Conservation (phyloP, 2,329 filamentous ascomycete species). For the Byssothecium circinans region DNA sequence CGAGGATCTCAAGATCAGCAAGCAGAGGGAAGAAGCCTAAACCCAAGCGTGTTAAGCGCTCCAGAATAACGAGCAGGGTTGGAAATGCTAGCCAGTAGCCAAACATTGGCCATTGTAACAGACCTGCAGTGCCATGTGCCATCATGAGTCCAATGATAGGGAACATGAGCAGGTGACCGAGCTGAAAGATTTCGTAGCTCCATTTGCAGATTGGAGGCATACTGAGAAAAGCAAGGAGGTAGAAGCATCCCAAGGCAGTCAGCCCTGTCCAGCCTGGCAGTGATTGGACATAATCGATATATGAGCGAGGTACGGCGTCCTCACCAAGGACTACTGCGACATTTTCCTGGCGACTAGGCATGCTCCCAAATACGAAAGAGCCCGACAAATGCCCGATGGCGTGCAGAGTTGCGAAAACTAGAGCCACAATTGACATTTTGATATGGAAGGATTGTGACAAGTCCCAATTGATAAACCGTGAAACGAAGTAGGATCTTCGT, state of each 20-base stretch:
- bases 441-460: conserved; percentile 59
- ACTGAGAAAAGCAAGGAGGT: conserved; percentile 52
- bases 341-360: conserved; percentile 46
- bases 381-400: conserved; percentile 58
- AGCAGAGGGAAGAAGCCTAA: conserved; percentile 54
- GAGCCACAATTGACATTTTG: conserved; percentile 54
- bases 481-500: conserved; percentile 55
- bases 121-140: conserved; percentile 55
- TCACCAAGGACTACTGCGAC: conserved; percentile 51
- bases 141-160: conserved; percentile 60
- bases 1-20: conserved; percentile 53
- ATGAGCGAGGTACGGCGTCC: conserved; percentile 49
- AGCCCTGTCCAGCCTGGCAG: conserved; percentile 57
- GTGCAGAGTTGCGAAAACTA: conserved; percentile 56
- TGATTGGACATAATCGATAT: conserved; percentile 51
- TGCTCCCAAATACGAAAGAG: conserved; percentile 56
- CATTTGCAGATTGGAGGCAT: conserved; percentile 54
- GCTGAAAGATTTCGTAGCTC: conserved; percentile 61
- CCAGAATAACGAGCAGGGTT: conserved; percentile 54
- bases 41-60: conserved; percentile 51
- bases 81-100: conserved; percentile 61
- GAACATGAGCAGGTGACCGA: conserved; percentile 61
- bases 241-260: conserved; percentile 54
- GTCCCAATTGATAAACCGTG: conserved; percentile 61
- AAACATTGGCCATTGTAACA: conserved; percentile 60